Conservation (phyloP, 1,284 basidiomycete genomes). For the Moniliophthora roreri region DNA sequence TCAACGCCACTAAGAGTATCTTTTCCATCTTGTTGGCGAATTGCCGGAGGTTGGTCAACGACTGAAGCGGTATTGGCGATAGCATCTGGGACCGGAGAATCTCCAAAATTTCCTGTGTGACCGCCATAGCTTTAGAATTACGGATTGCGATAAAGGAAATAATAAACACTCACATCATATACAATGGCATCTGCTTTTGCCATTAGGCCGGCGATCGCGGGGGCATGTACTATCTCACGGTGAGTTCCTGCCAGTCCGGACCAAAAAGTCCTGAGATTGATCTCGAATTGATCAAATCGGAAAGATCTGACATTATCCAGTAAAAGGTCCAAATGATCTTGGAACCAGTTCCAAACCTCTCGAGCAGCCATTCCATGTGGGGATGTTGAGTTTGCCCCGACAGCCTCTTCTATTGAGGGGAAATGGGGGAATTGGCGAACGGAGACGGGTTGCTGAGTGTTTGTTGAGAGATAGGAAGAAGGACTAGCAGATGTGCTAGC, state of each 20-base stretch:
- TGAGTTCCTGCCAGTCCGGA: conserved; percentile 68
- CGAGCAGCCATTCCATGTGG: conserved; percentile 74
- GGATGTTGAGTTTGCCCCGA: conserved; percentile 70
- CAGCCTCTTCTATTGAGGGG: conserved; percentile 82
- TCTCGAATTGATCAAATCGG: conserved; percentile 85
- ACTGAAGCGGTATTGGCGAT: conserved; percentile 67
- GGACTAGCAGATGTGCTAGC: conserved; percentile 48
- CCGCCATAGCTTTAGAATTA: conserved; percentile 8
- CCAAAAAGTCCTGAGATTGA: conserved; percentile 84
- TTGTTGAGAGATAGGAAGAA: conserved; percentile 44
- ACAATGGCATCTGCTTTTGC: conserved; percentile 86
- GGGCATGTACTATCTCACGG: conserved; percentile 83
- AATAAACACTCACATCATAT: conserved; percentile 68
- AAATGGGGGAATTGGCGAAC: conserved; percentile 78
- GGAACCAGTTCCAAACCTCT: conserved; percentile 86
- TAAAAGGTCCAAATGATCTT: conserved; percentile 78
- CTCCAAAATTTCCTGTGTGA: conserved; percentile 78
- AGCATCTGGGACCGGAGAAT: conserved; percentile 81
- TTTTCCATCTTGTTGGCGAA: conserved; percentile 92
- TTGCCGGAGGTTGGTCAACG: conserved; percentile 71
- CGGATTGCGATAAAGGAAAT: conserved; percentile 8
- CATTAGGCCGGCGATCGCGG: conserved; percentile 84
- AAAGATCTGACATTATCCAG: conserved; percentile 74
- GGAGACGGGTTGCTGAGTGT: conserved; percentile 51
- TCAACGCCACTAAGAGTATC: conserved; percentile 76